Percentiles rank a stretch among this genome's conserved stretches.
phyloP scores from a whole-genome alignment of 2,329 filamentous ascomycete genomes.

The Aspergillus sp. region DNA sequence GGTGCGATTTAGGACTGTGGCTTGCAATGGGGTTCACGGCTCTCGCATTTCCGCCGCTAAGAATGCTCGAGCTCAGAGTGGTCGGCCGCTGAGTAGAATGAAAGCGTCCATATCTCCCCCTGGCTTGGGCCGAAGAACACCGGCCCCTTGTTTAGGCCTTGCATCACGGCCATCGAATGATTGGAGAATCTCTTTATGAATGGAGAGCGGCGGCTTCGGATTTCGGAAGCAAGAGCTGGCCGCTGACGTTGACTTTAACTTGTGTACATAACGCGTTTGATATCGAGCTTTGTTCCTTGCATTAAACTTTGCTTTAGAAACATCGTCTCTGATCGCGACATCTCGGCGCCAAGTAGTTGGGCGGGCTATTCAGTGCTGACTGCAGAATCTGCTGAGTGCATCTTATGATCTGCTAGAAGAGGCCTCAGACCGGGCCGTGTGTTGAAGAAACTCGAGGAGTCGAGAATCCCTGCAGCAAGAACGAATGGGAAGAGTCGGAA shows the following conservation, averaged over 20 bases:
- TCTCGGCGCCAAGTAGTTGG: not conserved
- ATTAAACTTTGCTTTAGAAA: not conserved
- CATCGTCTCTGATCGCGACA: not conserved
- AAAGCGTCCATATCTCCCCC: not conserved
- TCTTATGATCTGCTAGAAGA: not conserved
- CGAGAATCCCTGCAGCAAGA: no score
- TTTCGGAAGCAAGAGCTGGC: not conserved
- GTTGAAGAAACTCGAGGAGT: no score
- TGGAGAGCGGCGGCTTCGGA: not conserved
- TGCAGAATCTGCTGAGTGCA: not conserved
- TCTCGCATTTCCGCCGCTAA: conserved; percentile 34
- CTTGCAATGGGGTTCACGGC: conserved; percentile 36
- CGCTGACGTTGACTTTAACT: not conserved
- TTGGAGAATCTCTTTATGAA: not conserved
- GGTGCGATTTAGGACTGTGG: conserved; percentile 40
- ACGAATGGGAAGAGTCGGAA: no score
- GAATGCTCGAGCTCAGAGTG: conserved; percentile 33
- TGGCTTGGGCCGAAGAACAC: not conserved
- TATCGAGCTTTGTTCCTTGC: not conserved
- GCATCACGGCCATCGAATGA: not conserved
- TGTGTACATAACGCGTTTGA: not conserved
- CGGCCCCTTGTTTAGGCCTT: not conserved
- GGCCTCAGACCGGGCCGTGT: no score
- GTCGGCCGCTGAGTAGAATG: conserved; percentile 26
- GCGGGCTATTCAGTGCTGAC: no score